Base-by-base conservation (phyloP, 495 filamentous ascomycete species). In the Penicillium dipodomyicola region DNA sequence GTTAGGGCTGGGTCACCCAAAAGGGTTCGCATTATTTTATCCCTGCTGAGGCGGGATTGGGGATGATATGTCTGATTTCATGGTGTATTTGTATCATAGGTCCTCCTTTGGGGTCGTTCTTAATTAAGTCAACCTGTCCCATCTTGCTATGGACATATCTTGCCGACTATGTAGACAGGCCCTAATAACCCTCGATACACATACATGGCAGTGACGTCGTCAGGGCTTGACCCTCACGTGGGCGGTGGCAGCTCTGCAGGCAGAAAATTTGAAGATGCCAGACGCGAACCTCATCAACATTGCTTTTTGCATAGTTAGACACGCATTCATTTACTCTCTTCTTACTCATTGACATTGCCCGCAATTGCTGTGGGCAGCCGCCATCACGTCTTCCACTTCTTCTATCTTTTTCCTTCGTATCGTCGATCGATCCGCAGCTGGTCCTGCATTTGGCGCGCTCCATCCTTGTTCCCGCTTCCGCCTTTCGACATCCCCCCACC, bases 371-470 rank as follows among this genome's bases (percentile, higher is more conserved):
- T 73, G 73, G 73, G 61, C 68, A 47, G 41, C 65, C 72, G 64
- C 53, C 67, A 81, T 67, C 59, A 77, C 72, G 71, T 73, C 70
- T 67, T 59, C 67, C 46, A 61, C 46, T 48, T 57, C 58, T 39
- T 60, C 69, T 60, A 54, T 67, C 42, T 52, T 74, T 53, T 65
- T 72, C 58, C 58, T 66, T 65, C 56, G 63, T 57, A 62, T 67
- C 67, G 65, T 74, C 61, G 64, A 68, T 58, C 72, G 64, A 63
- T 68, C 71, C 65, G 78, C 78, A 80, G 78, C 79, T 75, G 75
- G 78, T 70, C 60, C 79, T 80, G 76, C 79, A 61, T 70, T 77
- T 67, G 50, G 63, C 62, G 60, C 61, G 58, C 62, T 57, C 60
- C 64, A 63, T 51, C 43, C 57, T 50, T 60, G 57, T 50, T 57